Evolutionary conservation across 2,329 filamentous ascomycete genomes (phyloP).

Genomic region (Beauveria pseudobassiana): DNA sequence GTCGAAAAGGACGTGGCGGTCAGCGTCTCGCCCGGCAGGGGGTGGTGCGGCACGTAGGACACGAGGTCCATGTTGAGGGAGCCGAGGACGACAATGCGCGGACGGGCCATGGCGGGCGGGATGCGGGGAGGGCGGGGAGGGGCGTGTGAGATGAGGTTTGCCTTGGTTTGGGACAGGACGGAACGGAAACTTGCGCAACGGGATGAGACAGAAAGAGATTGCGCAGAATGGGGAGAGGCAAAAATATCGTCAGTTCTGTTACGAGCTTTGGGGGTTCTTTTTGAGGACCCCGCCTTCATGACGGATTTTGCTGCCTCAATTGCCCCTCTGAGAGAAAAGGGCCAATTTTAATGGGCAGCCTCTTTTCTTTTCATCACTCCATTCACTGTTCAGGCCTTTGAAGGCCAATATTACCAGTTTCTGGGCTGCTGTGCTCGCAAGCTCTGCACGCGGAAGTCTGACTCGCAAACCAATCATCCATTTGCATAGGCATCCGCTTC

Average conservation of each 20-base stretch:
- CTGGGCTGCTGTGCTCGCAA: not conserved
- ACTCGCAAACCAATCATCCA: not conserved
- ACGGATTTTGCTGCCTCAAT: no score
- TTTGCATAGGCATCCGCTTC: no score
- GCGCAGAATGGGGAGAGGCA: no score
- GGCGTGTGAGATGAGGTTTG: conserved; percentile 9
- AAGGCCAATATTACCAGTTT: not conserved
- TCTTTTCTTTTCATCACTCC: no score
- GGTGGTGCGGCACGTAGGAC: conserved; percentile 77
- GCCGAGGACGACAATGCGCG: conserved; percentile 72
- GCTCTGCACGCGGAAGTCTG: not conserved
- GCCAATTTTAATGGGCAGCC: no score
- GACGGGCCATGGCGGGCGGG: conserved; percentile 21
- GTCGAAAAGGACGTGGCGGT: conserved; percentile 70
- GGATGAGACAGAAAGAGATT: not conserved
- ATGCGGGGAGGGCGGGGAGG: not conserved
- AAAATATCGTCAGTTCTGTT: no score
- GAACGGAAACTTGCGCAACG: not conserved
- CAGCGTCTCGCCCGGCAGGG: conserved; percentile 78
- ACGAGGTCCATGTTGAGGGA: conserved; percentile 95
- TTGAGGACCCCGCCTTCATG: no score
- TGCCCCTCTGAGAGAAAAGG: no score
- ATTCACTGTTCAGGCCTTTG: no score
- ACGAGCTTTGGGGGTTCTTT: no score
- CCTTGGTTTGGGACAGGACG: not conserved